Percentiles rank a stretch among this genome's conserved stretches.
Evolutionary conservation across 352 stramenopile genomes (phyloP).

Genomic region (Hyaloperonospora brassicae): DNA sequence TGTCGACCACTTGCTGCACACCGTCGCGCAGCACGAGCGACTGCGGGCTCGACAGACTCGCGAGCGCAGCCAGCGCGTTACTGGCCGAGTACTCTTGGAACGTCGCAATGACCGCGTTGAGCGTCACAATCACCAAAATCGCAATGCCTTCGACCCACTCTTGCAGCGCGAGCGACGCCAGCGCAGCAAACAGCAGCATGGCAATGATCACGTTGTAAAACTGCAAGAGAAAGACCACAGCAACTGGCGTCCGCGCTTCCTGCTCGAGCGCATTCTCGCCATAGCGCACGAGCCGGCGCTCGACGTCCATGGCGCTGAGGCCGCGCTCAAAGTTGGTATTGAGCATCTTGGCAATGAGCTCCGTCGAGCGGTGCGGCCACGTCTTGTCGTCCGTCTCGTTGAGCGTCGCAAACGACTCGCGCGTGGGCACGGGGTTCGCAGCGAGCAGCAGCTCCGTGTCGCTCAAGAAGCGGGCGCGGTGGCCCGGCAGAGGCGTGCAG

Average conservation of each 20-base stretch:
- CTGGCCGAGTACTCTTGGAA: slow-evolving; percentile 54
- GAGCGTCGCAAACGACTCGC: slow-evolving; percentile 46
- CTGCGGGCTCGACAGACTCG: slow-evolving; percentile 55
- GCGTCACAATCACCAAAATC: slow-evolving; percentile 52
- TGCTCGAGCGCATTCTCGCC: slow-evolving; percentile 57
- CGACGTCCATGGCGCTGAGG: slow-evolving; percentile 34
- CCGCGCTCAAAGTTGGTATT: slow-evolving; percentile 44
- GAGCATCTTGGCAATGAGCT: slow-evolving; percentile 45
- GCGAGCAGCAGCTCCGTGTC: slow-evolving; percentile 48
- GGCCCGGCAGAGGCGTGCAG: slow-evolving; percentile 21
- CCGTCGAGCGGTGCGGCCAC: slow-evolving; percentile 38
- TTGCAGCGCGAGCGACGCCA: slow-evolving; percentile 47
- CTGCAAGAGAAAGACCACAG: slow-evolving; percentile 60
- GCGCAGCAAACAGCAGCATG: slow-evolving; percentile 50
- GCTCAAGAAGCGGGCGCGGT: slow-evolving; percentile 55
- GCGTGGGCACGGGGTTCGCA: slow-evolving; percentile 38
- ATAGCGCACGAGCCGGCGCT: slow-evolving; percentile 35
- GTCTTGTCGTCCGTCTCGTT: slow-evolving; percentile 45
- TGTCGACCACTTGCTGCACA: slow-evolving; percentile 56
- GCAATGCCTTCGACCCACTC: slow-evolving; percentile 66
- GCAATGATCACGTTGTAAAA: slow-evolving; percentile 79
- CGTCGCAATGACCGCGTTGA: slow-evolving; percentile 59
- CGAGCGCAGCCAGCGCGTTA: slow-evolving; percentile 54
- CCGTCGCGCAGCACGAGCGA: slow-evolving; percentile 57
- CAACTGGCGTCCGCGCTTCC: slow-evolving; percentile 46